Conservation (phyloP, 768 basidiomycete species). For the Tulasnella sp. region DNA sequence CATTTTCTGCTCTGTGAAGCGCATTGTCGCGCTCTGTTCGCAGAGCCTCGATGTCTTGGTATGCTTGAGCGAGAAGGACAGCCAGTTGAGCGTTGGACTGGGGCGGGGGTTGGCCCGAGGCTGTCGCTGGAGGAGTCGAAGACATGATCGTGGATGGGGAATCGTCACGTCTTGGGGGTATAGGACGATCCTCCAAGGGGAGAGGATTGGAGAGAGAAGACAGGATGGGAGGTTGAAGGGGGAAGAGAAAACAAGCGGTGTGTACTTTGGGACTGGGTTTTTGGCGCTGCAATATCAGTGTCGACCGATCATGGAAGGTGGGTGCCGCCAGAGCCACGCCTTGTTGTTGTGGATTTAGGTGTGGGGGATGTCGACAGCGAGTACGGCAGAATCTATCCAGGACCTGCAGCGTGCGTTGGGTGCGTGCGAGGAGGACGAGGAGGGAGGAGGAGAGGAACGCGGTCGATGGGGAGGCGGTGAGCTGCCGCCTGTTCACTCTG, state of each 20-base stretch:
- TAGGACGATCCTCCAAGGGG: background rate
- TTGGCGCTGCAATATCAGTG: background rate
- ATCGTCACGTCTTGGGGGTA: background rate
- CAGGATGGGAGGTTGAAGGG: background rate
- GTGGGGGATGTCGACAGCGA: background rate
- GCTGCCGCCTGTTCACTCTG: background rate
- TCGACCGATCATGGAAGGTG: background rate
- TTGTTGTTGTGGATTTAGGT: background rate
- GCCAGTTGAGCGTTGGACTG: constrained; percentile 1
- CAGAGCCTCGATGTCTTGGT: background rate
- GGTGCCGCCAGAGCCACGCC: background rate
- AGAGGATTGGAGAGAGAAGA: background rate
- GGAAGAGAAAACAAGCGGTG: background rate
- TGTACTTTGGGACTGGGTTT: background rate
- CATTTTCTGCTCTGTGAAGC: background rate
- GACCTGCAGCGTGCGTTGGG: background rate
- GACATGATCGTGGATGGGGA: background rate
- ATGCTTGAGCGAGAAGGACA: background rate
- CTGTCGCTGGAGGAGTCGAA: background rate
- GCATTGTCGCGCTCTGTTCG: constrained; percentile 4
- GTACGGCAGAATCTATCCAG: background rate
- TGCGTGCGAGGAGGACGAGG: background rate
- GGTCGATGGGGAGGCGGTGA: constrained; percentile 4
- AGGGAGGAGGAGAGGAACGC: background rate
- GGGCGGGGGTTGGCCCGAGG: background rate